Evolutionary conservation across 2,329 filamentous ascomycete species (phyloP).

Genomic region (Neofusicoccum ribis): DNA sequence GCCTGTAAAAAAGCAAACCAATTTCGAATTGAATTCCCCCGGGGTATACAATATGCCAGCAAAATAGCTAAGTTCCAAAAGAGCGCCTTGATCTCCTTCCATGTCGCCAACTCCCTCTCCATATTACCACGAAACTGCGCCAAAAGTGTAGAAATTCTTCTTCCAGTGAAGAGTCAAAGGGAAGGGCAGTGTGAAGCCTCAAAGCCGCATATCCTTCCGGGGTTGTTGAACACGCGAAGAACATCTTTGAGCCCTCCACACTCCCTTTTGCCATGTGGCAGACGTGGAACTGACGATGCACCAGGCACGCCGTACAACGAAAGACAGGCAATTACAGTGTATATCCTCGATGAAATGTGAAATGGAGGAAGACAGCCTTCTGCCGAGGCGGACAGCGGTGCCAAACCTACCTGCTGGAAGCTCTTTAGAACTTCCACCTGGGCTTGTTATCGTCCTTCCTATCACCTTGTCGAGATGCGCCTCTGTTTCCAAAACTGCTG

Average conservation of each 20-base stretch:
- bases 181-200: slow-evolving; percentile 1
- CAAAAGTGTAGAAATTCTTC: not conserved
- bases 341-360: not conserved
- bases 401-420: not conserved
- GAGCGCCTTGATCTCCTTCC: slow-evolving; percentile 3
- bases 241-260: slow-evolving; percentile 1
- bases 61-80: slow-evolving; percentile 13
- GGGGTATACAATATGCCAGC: slow-evolving; percentile 16
- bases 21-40: slow-evolving; percentile 7
- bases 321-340: not conserved
- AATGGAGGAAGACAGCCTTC: not conserved
- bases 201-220: not conserved
- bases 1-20: not conserved
- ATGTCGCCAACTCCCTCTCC: not conserved
- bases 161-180: not conserved
- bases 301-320: not conserved
- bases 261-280: slow-evolving; percentile 4
- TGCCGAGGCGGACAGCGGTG: not conserved
- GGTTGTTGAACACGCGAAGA: not conserved
- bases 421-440: slow-evolving; percentile 2
- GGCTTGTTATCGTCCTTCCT: not conserved
- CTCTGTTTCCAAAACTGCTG: slow-evolving; percentile 3
- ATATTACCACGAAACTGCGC: not conserved
- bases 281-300: not conserved
- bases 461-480: not conserved